Base-by-base conservation (phyloP, 352 stramenopile species). In the Phytophthora pseudosyringae region DNA sequence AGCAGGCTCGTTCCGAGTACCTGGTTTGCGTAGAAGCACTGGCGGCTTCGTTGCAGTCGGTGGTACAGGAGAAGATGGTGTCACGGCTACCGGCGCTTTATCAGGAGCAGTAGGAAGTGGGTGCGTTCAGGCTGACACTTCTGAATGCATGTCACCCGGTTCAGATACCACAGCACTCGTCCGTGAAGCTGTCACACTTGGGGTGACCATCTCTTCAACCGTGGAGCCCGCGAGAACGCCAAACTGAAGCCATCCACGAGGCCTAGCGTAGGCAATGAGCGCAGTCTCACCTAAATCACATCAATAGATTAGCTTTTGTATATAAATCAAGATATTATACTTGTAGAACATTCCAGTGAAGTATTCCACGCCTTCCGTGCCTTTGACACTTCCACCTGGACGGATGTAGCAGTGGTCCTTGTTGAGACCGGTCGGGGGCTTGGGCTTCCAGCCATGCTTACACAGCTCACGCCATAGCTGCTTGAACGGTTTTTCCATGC, bases 361-460 rank as follows among this genome's bases (percentile, higher is more conserved):
- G 33, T 26, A 46, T 21, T 56, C 35, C 1, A 26, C 13, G 4
- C 4, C 48, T 1, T 56, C 18, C 2, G 25, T 25, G 0, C 48
- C 48, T 45, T 13, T 3, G 3, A 32, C 33, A 2, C 18, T 21
- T 3, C 31, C 16, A 5, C 6, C 46, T 16, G 46, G 46, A 8
- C 31, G 32, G n/a, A 41, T 31, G 46, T 54, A 54, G 15, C 31
- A 31, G 11, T 54, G 46, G 9, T 54, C 31, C 3, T 40, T 32
- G 31, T 13, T 36, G 13, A 56, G 35, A 6, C 13, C 48, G 21
- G 18, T 44, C 7, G 32, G 48, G 15, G 32, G 33, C 48, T 45
- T 56, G 6, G 21, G 12, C 33, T 8, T 45, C 48, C 48, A 56
- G 18, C 35, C 32, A 26, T 45, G 33, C n/a, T 56, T 56, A 13